Evolutionary conservation across 176 grass and related monocot species (phyloP).

Genomic region (Ensete glaucum): DNA sequence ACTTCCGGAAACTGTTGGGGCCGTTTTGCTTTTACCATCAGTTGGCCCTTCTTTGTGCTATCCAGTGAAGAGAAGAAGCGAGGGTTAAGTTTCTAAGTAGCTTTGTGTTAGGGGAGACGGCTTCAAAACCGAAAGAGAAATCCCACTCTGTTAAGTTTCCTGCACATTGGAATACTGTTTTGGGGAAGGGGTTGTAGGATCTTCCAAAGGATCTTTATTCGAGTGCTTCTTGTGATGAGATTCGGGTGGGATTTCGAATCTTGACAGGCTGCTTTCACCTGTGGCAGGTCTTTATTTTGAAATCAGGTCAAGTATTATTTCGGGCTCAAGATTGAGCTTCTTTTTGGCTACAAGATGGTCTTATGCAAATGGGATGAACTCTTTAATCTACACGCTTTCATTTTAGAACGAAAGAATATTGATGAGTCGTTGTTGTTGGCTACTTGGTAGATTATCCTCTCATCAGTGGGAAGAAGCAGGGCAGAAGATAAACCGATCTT

Average conservation of each 20-base stretch:
- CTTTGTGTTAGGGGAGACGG: not conserved
- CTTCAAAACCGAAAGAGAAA: too few relatives aligned
- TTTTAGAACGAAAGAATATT: not conserved
- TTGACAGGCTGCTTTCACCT: not conserved
- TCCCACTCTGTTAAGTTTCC: too few relatives aligned
- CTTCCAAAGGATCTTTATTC: not conserved
- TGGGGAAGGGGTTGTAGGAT: not conserved
- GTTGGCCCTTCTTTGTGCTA: not conserved
- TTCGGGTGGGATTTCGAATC: not conserved
- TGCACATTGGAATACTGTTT: too few relatives aligned
- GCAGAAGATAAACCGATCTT: not conserved
- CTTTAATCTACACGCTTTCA: not conserved
- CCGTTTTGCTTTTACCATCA: too few relatives aligned
- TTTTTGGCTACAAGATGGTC: not conserved
- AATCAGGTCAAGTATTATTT: not conserved
- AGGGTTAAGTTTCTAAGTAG: not conserved
- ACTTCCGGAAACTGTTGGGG: not conserved
- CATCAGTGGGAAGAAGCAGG: not conserved
- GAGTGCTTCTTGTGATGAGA: not conserved
- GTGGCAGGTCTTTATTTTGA: not conserved
- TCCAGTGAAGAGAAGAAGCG: not conserved
- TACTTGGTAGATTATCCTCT: not conserved
- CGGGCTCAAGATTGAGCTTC: not conserved
- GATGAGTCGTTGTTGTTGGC: not conserved
- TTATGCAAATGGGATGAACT: too few relatives aligned